Conservation (phyloP, 805 yeast genomes). For the Wickerhamiella musiphila region DNA sequence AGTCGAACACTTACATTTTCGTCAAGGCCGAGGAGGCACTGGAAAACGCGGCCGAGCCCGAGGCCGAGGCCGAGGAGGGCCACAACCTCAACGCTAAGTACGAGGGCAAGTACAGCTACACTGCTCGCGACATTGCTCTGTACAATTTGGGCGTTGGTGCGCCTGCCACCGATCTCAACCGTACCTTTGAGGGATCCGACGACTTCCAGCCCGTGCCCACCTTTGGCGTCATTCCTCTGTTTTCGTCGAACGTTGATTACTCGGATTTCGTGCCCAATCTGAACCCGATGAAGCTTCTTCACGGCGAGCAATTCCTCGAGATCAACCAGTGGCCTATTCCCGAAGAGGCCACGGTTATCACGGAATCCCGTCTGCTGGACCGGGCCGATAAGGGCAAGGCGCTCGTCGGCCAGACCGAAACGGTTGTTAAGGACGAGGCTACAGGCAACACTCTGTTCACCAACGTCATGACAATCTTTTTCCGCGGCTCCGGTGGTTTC, state of each 20-base stretch:
- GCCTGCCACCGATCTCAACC: conserved; percentile 52
- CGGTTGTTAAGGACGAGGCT: conserved; percentile 49
- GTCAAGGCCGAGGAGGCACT: no score
- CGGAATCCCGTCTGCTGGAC: conserved; percentile 51
- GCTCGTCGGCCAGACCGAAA: conserved; percentile 57
- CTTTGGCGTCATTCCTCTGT: conserved; percentile 76
- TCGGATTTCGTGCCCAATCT: conserved; percentile 54
- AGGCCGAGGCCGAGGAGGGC: conserved; percentile 27
- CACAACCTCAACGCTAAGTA: conserved; percentile 29
- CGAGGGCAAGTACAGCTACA: conserved; percentile 37
- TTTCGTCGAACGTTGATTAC: conserved; percentile 46
- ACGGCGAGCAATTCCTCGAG: conserved; percentile 88
- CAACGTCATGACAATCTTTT: conserved; percentile 71
- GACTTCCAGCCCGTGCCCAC: conserved; percentile 79
- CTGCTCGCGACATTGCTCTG: conserved; percentile 54
- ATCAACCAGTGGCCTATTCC: conserved; percentile 65
- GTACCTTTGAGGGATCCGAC: conserved; percentile 56
- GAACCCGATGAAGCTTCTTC: conserved; percentile 76
- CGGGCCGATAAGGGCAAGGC: conserved; percentile 74
- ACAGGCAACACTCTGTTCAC: conserved; percentile 58
- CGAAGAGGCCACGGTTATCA: conserved; percentile 42
- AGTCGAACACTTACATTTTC: conserved; percentile 65
- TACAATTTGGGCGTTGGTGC: conserved; percentile 89
- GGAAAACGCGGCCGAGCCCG: no score
- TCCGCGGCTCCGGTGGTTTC: conserved; percentile 50